These are phyloP conservation scores for Ganoderma sinense DNA, from an alignment of 1,284 basidiomycete species.

Conservation along the genomic window DNA sequence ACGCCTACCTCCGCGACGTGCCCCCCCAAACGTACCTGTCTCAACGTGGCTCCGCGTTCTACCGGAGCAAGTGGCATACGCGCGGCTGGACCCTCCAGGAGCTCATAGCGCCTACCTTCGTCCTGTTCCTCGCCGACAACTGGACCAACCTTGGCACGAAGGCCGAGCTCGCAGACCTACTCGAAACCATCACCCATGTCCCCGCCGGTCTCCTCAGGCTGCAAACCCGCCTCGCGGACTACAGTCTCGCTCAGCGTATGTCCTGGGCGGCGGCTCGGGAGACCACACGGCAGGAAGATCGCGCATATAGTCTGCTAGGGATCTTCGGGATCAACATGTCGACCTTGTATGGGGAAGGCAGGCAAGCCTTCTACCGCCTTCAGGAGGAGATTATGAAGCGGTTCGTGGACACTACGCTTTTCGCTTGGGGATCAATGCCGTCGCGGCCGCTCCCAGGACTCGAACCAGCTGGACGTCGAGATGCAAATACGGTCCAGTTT, in stretches of 20 bases:
- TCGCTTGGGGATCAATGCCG: not conserved
- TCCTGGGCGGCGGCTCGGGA: not conserved
- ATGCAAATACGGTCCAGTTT: not conserved
- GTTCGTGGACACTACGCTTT: not conserved
- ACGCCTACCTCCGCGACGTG: conserved; percentile 14
- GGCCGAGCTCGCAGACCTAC: conserved; percentile 2
- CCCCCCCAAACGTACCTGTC: not conserved
- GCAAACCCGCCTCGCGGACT: conserved; percentile 7
- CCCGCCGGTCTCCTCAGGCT: conserved; percentile 5
- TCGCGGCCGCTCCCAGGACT: not conserved
- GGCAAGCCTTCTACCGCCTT: not conserved
- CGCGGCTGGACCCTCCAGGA: conserved; percentile 9
- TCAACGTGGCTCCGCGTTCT: not conserved
- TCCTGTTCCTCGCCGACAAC: not conserved
- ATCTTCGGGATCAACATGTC: not conserved
- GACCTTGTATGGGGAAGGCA: not conserved
- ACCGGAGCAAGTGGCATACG: not conserved
- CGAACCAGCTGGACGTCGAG: not conserved
- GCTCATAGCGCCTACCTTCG: conserved; percentile 34
- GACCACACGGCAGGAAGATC: not conserved
- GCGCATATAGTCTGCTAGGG: not conserved
- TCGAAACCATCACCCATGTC: conserved; percentile 12
- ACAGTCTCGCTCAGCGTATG: conserved; percentile 17
- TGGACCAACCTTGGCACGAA: conserved; percentile 12
- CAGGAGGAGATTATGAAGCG: conserved; percentile 5